Base-by-base conservation (phyloP, 164 flowering plant species). In the Tinospora cordifolia region DNA sequence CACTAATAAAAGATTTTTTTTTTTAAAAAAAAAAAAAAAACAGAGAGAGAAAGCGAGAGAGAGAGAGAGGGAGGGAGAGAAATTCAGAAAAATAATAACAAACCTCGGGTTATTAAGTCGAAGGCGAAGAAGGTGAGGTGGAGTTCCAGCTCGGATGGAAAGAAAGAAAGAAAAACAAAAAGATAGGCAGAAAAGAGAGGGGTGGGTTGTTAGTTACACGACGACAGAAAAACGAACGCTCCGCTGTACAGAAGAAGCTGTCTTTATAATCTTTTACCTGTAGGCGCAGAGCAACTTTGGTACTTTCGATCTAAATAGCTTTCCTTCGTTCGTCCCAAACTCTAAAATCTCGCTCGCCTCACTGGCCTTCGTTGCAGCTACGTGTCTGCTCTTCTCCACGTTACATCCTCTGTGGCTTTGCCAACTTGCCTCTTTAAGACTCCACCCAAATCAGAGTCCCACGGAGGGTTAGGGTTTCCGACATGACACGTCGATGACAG, bases 91-190 rank as follows among this genome's bases (percentile, higher is more conserved):
- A 30, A 76, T 75, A 72, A 71, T 68, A 74, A 75, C 67, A 65
- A 65, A 81, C 84, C 86, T 30, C 36, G 75, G 79, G 22, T 78
- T 40, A 44, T 72, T 75, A 71, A 66, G 83, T 80, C 76, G 74
- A 30, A 17, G 17, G 39, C 12, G 74, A 71, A 24, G 62, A 63
- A 57, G 30, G 40, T 79, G 83, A 84, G 75, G 81, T 81, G 81
- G 81, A 80, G 71, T 80, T 78, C 81, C 83, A 80, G 69, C 74
- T 77, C 69, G 74, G 75, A 69, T 25, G 36, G 36, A 30, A 30
- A 30, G 36, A 30, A 30, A 30, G 36, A 66, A 62, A 59, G 10
- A 27, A 54, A 30, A 62, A 19, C 1, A 30, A 4, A 66, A 62
- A 59, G 10, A 27, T 41, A 30, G 65, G 22, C 1, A n/a, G 6